A percentile compares a stretch with the other conserved stretches of the same genome.
Evolutionary conservation across 2,329 filamentous ascomycete species (phyloP).

Genomic region (Sclerotinia sclerotiorum): DNA sequence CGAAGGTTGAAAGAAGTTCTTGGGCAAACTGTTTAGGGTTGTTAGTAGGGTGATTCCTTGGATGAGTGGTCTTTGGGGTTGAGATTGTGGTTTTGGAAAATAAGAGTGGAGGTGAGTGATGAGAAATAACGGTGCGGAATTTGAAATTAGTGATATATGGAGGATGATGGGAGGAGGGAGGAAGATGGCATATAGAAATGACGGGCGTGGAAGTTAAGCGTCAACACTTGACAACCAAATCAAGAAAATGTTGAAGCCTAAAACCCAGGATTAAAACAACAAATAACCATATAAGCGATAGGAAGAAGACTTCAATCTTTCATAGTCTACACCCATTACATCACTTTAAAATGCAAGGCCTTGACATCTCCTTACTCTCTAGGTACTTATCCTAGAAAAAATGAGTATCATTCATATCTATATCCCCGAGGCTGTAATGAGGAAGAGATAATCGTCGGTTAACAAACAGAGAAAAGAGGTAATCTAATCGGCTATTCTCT

Average conservation of each 20-base stretch:
- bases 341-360: not conserved
- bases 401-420: not conserved
- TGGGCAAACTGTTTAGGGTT: slow-evolving; percentile 69
- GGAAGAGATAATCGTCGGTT: not conserved
- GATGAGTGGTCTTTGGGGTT: not conserved
- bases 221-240: too few species aligned
- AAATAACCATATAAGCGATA: not conserved
- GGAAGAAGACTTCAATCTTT: not conserved
- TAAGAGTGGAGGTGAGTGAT: too few species aligned
- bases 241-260: not conserved
- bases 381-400: not conserved
- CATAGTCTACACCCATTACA: not conserved
- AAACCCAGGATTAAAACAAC: not conserved
- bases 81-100: not conserved
- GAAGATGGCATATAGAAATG: too few species aligned
- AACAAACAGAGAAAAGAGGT: too few species aligned
- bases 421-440: too few species aligned
- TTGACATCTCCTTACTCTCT: not conserved
- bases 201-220: too few species aligned
- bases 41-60: not conserved
- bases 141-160: too few species aligned
- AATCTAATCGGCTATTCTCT: not conserved
- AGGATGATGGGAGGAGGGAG: too few species aligned
- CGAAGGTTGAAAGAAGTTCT: slow-evolving; percentile 93
- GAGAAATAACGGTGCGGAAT: not conserved